These are phyloP conservation scores for Sclerotinia trifoliorum DNA, from an alignment of 2,329 filamentous ascomycete genomes.

Conservation along the genomic window DNA sequence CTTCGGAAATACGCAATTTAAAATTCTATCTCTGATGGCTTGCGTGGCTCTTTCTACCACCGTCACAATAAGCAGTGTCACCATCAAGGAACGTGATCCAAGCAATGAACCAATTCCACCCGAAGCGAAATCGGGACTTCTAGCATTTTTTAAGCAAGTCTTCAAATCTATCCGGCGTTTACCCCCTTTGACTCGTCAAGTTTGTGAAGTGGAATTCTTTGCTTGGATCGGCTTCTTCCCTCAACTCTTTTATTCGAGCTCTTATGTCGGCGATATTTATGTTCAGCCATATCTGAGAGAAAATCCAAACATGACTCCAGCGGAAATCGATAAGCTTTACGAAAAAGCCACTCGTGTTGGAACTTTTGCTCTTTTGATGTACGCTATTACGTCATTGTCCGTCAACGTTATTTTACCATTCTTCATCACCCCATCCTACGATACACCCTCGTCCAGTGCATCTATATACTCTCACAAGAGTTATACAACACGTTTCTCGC, in stretches of 20 bases:
- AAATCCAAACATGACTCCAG: conserved; percentile 74
- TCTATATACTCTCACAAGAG: conserved; percentile 30
- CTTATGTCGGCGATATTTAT: conserved; percentile 91
- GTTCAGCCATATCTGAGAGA: conserved; percentile 75
- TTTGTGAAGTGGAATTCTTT: conserved; percentile 80
- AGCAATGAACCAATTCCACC: conserved; percentile 64
- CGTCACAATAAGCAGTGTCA: conserved; percentile 64
- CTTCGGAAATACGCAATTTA: conserved; percentile 86
- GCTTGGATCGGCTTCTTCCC: conserved; percentile 97
- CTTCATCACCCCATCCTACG: conserved; percentile 79
- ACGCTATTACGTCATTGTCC: conserved; percentile 78
- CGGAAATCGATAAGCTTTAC: conserved; percentile 76
- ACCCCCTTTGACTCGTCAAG: conserved; percentile 76
- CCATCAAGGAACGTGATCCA: conserved; percentile 79
- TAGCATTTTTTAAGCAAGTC: conserved; percentile 78
- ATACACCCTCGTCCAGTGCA: conserved; percentile 41
- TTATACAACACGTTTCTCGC: conserved; percentile 38
- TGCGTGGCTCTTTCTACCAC: conserved; percentile 70
- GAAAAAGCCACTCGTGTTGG: conserved; percentile 83
- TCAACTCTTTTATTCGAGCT: conserved; percentile 92
- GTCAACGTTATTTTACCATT: conserved; percentile 84
- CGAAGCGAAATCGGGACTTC: conserved; percentile 60
- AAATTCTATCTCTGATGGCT: conserved; percentile 84
- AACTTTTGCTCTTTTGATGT: conserved; percentile 84
- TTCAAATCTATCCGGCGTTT: conserved; percentile 74